These are phyloP conservation scores for Pythium angustatum DNA, from an alignment of 352 stramenopile genomes.

Conservation along the genomic window DNA sequence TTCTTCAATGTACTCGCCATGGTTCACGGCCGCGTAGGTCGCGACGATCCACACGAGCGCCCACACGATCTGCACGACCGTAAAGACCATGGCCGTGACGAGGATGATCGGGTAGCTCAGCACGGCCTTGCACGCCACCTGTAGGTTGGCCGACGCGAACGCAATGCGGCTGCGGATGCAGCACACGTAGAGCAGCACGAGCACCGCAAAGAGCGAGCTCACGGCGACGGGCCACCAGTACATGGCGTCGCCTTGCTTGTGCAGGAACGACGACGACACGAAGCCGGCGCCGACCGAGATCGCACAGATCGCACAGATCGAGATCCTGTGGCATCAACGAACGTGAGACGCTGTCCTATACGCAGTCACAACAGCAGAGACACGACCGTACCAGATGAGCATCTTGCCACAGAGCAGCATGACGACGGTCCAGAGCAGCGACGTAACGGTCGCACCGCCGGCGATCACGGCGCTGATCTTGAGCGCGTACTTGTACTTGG, in stretches of 20 bases:
- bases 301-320: conserved; percentile 39
- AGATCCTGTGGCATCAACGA: too few species aligned
- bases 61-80: conserved; percentile 77
- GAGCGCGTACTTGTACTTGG: conserved; percentile 63
- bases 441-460: conserved; percentile 40
- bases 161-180: conserved; percentile 54
- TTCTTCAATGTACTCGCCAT: conserved; percentile 49
- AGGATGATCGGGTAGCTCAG: conserved; percentile 76
- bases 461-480: conserved; percentile 49
- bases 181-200: conserved; percentile 57
- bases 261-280: conserved; percentile 39
- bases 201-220: conserved; percentile 39
- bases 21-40: conserved; percentile 59
- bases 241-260: conserved; percentile 38
- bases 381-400: conserved; percentile 53
- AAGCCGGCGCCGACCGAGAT: conserved; percentile 44
- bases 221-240: conserved; percentile 58
- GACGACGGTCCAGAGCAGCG: conserved; percentile 49
- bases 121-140: conserved; percentile 73
- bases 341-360: too few species aligned
- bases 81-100: conserved; percentile 61
- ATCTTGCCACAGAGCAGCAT: conserved; percentile 59
- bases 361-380: not conserved
- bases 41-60: conserved; percentile 72
- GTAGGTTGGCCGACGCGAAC: conserved; percentile 86